Conservation (phyloP, 2,329 filamentous ascomycete species). For the Ceratocystis colombiana region DNA sequence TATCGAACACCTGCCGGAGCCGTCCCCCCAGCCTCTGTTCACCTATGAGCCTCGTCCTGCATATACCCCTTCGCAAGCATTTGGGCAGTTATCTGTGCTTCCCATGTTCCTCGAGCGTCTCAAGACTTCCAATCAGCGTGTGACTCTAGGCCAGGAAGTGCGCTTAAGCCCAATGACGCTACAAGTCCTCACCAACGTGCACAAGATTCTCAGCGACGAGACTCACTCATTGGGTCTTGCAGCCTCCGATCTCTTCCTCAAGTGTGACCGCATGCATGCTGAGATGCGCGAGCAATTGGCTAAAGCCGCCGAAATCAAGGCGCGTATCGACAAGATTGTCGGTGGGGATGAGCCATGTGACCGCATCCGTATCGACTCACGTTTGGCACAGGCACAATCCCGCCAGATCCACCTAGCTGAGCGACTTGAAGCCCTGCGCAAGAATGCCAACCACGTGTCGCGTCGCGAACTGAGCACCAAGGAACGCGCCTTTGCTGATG, state of each 20-base stretch:
- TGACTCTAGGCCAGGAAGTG: slow-evolving; percentile 55
- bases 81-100: slow-evolving; percentile 48
- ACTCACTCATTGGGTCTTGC: slow-evolving; percentile 58
- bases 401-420: slow-evolving; percentile 48
- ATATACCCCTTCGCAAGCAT: slow-evolving; percentile 52
- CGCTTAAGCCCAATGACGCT: slow-evolving; percentile 61
- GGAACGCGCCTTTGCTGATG: slow-evolving; percentile 39
- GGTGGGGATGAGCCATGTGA: slow-evolving; percentile 44
- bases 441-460: slow-evolving; percentile 36
- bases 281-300: slow-evolving; percentile 59
- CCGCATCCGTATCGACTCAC: slow-evolving; percentile 41
- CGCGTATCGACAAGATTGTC: slow-evolving; percentile 54
- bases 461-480: slow-evolving; percentile 38
- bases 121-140: slow-evolving; percentile 50
- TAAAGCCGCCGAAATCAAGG: slow-evolving; percentile 55
- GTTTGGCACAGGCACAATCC: slow-evolving; percentile 45
- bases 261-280: slow-evolving; percentile 56
- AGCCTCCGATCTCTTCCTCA: slow-evolving; percentile 61
- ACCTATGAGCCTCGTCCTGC: slow-evolving; percentile 55
- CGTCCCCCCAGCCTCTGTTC: slow-evolving; percentile 36
- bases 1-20: slow-evolving; percentile 10
- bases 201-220: slow-evolving; percentile 60
- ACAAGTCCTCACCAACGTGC: slow-evolving; percentile 60
- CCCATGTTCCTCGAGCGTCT: slow-evolving; percentile 47
- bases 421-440: slow-evolving; percentile 50